Evolutionary conservation across 2,329 filamentous ascomycete genomes (phyloP), one percentile per base, ranked within the genome.

Genomic region (Colletotrichum orchidophilum): DNA sequence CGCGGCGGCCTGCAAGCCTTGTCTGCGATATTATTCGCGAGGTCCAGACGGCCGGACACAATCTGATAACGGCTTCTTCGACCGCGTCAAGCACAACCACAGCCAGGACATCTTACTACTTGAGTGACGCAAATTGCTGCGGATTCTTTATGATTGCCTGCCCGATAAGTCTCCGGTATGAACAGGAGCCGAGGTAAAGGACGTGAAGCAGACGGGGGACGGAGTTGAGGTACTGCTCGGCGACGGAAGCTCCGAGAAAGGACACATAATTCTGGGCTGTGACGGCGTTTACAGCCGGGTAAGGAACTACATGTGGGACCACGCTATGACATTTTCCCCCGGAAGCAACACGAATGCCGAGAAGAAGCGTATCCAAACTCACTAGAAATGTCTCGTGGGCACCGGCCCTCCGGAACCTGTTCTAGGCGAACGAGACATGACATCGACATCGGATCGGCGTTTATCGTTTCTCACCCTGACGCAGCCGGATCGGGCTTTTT

Each of bases 321-420:
- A 52, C 49, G 49, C 49, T 2, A 21, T 21, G 5, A 5, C 5
- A 11, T n/a, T 13, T 5, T 18, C 49, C n/a, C n/a, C 49, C 5
- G 49, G n/a, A 7, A 3, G 18, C 49, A 12, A 24, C 21, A 18
- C 49, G 49, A 11, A 18, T 18, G 9, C 5, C 18, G 49, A 52
- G 18, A 52, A 50, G 46, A 50, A 15, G 3, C 8, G 46, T 5
- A 61, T 73, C 31, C 70, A 73, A 62, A 70, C 73, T 13, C n/a
- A 54, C 12, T 74, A 64, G 64, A 75, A 74, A 55, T 66, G 63
- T 42, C 63, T 75, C 6, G 66, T 73, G 11, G 70, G 58, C 15
- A 68, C 68, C 7, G 57, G 31, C 31, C 70, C 72, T 5, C 52
- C 67, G 3, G 62, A 59, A 15, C 46, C 70, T 7, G 64, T 59